Percentiles rank a stretch among this genome's conserved stretches.
Evolutionary conservation across 768 basidiomycete genomes (phyloP).

Genomic region (Phlegmacium glaucopus): DNA sequence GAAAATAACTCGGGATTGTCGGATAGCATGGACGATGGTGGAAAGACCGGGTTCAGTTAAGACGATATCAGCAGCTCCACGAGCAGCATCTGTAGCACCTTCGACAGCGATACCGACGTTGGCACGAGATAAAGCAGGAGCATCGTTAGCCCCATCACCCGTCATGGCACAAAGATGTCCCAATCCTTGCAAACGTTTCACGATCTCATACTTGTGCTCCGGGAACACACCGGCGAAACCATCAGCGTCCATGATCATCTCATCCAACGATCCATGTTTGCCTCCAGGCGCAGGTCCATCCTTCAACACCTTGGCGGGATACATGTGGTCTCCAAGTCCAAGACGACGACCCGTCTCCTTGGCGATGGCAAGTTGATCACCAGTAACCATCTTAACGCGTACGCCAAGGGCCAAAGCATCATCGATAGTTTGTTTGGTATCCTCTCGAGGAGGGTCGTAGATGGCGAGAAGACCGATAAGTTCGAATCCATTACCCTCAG

Average conservation of each 20-base stretch:
- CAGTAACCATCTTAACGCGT: constrained; percentile 99
- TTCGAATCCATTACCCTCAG: constrained; percentile 95
- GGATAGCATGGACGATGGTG: constrained; percentile 98
- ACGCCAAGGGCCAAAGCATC: constrained; percentile 95
- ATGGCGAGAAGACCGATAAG: constrained; percentile 96
- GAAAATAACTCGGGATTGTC: constrained; percentile 98
- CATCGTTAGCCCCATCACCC: constrained; percentile 99
- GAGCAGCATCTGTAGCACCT: constrained; percentile 98
- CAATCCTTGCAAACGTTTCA: constrained; percentile 95
- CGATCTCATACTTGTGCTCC: constrained; percentile 99
- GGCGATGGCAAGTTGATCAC: constrained; percentile 98
- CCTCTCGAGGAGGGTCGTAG: constrained; percentile 96
- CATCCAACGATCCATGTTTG: constrained; percentile 83
- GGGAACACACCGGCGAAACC: constrained; percentile 99
- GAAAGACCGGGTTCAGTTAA: constrained; percentile 98
- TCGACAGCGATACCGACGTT: constrained; percentile 99
- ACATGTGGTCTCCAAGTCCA: constrained; percentile 99
- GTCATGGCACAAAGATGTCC: constrained; percentile 98
- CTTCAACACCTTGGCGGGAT: constrained; percentile 98
- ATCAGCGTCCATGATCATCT: constrained; percentile 99
- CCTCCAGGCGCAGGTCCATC: constrained; percentile 87
- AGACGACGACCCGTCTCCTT: constrained; percentile 99
- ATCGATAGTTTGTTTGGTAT: constrained; percentile 99
- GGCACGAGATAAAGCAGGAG: constrained; percentile 95
- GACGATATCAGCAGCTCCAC: constrained; percentile 98